phyloP scores from a whole-genome alignment of 306 rosid species.

The Calophaca sinica region DNA sequence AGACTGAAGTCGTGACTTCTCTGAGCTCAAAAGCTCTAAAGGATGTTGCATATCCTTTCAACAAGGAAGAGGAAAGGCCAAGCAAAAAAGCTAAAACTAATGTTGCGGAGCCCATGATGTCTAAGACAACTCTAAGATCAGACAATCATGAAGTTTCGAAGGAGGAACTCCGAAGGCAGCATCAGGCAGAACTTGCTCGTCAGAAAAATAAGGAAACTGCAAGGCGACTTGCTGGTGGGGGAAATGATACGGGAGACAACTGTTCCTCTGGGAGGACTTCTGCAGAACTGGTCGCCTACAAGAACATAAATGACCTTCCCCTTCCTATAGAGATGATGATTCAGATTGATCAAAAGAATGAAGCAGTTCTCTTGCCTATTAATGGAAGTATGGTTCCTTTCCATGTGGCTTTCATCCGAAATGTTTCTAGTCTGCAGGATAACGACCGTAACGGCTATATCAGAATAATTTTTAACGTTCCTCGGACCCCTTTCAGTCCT shows the following conservation, averaged over 20 bases:
- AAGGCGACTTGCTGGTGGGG: constrained; percentile 90
- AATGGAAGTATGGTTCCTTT: constrained; percentile 96
- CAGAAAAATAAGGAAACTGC: constrained; percentile 98
- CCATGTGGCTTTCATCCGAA: constrained; percentile 88
- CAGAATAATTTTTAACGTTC: constrained; percentile 84
- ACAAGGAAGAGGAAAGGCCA: constrained; percentile 77
- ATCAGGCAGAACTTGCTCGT: constrained; percentile 98
- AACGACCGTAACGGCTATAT: constrained; percentile 57
- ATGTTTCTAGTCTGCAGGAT: constrained; percentile 80
- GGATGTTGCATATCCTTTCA: constrained; percentile 91
- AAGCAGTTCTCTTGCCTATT: constrained; percentile 85
- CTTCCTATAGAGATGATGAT: constrained; percentile 86
- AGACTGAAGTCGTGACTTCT: constrained; percentile 71
- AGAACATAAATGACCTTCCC: constrained; percentile 85
- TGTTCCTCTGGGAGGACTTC: constrained; percentile 62
- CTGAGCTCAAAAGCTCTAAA: constrained; percentile 75
- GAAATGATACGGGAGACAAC: constrained; percentile 61
- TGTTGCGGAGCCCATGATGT: constrained; percentile 58
- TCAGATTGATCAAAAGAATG: constrained; percentile 90
- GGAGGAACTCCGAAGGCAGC: constrained; percentile 95
- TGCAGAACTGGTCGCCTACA: constrained; percentile 82
- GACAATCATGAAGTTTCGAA: constrained; percentile 92
- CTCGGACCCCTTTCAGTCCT: constrained; percentile 90
- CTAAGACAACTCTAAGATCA: constrained; percentile 89
- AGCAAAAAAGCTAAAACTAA: constrained; percentile 50